phyloP scores from a whole-genome alignment of 2,329 filamentous ascomycete genomes.

The Diplodia sapinea region DNA sequence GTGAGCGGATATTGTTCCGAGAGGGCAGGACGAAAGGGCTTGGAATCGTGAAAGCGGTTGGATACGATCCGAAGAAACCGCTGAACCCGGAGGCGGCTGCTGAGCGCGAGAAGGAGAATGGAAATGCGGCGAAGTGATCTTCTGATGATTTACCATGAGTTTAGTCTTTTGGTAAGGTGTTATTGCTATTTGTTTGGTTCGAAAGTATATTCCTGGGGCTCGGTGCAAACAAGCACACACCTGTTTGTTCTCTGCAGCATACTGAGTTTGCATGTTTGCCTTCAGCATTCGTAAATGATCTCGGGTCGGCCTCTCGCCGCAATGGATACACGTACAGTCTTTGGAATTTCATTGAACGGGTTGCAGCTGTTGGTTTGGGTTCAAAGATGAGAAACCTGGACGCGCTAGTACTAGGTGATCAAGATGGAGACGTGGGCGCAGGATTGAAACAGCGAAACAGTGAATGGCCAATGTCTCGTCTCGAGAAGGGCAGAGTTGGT shows the following conservation, averaged over 20 bases:
- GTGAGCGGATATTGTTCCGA: conserved; percentile 88
- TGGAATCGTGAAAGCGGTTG: conserved; percentile 89
- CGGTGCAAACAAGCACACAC: not conserved
- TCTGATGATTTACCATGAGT: not conserved
- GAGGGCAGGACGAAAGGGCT: conserved; percentile 95
- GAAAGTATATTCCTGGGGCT: not conserved
- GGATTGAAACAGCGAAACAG: too few species aligned
- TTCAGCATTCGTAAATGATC: not conserved
- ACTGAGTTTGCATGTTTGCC: not conserved
- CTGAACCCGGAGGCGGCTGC: conserved; percentile 39
- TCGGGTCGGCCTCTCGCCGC: not conserved
- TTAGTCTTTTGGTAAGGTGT: not conserved
- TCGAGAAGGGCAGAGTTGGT: too few species aligned
- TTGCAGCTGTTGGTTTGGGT: not conserved
- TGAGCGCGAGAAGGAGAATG: conserved; percentile 24
- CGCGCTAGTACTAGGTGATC: not conserved
- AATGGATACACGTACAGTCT: not conserved
- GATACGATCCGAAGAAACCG: conserved; percentile 73
- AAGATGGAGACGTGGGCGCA: not conserved
- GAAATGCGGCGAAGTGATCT: not conserved
- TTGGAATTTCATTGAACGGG: not conserved
- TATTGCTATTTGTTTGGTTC: not conserved
- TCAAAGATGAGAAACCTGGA: not conserved
- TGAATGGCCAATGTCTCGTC: too few species aligned
- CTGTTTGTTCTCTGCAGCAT: not conserved